Percentiles rank a stretch among this genome's conserved stretches.
phyloP scores from a whole-genome alignment of 2,329 filamentous ascomycete genomes.

The Exophiala sideris region DNA sequence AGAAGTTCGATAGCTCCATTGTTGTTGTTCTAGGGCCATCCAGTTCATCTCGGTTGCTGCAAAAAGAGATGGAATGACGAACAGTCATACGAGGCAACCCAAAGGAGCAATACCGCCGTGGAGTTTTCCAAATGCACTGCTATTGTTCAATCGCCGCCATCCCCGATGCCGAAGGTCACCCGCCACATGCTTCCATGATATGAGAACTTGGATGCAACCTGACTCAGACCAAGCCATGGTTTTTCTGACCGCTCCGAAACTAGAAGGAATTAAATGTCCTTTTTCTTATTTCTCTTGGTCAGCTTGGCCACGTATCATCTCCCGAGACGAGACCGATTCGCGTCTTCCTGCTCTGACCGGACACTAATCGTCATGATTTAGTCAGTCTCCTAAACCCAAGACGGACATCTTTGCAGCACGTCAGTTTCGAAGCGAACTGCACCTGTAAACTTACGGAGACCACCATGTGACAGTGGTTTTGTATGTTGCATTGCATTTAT shows the following conservation, averaged over 20 bases:
- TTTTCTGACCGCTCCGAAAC: conserved; percentile 11
- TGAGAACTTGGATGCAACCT: conserved; percentile 11
- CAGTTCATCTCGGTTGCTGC: conserved; percentile 2
- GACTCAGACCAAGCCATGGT: conserved; percentile 6
- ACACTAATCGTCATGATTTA: background rate
- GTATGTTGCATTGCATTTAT: background rate
- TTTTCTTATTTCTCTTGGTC: background rate
- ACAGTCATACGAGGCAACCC: background rate
- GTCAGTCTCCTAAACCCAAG: background rate
- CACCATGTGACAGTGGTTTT: background rate
- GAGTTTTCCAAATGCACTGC: background rate
- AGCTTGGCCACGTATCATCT: background rate
- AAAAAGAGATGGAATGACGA: background rate
- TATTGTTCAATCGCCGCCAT: background rate
- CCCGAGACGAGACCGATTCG: background rate
- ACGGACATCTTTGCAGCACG: background rate
- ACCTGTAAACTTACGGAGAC: background rate
- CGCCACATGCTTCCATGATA: background rate
- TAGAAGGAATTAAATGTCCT: background rate
- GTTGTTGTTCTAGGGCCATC: too few relatives aligned
- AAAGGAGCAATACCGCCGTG: conserved; percentile 15
- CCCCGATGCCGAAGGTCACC: background rate
- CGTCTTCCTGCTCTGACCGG: background rate
- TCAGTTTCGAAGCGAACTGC: background rate
- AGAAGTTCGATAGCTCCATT: too few relatives aligned